Evolutionary conservation across 176 grass and related monocot species (phyloP).

Genomic region (Puccinellia tenuiflora): DNA sequence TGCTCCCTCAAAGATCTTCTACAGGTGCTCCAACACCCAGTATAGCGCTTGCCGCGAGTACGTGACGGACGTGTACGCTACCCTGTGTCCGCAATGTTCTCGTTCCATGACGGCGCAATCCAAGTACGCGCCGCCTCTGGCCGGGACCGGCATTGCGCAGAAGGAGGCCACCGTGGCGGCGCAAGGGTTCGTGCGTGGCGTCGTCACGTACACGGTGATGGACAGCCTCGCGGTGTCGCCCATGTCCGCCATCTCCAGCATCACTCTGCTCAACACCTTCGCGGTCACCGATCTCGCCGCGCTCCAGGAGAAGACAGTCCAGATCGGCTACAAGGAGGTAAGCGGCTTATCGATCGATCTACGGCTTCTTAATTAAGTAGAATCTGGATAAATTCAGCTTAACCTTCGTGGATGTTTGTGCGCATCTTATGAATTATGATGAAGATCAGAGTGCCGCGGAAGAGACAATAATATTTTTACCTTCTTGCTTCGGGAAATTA

Average conservation of each 20-base stretch:
- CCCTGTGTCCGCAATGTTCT: neutral
- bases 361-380: too few species aligned
- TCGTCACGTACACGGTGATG: constrained; percentile 29
- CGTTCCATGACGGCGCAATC: neutral
- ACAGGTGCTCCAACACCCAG: neutral
- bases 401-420: too few species aligned
- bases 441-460: too few species aligned
- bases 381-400: too few species aligned
- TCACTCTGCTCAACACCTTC: constrained; percentile 33
- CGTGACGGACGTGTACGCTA: neutral
- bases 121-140: neutral
- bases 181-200: neutral
- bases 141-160: neutral
- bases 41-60: neutral
- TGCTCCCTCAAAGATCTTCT: neutral
- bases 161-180: neutral
- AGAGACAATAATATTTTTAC: too few species aligned
- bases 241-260: constrained; percentile 45
- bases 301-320: constrained; percentile 35
- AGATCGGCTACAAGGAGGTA: constrained; percentile 32
- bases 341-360: neutral
- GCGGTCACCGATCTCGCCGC: constrained; percentile 8
- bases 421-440: too few species aligned
- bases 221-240: constrained; percentile 38
- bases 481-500: too few species aligned